Conservation (phyloP, 1,139 yeast genomes). For the Blastobotrys arbuscula region DNA sequence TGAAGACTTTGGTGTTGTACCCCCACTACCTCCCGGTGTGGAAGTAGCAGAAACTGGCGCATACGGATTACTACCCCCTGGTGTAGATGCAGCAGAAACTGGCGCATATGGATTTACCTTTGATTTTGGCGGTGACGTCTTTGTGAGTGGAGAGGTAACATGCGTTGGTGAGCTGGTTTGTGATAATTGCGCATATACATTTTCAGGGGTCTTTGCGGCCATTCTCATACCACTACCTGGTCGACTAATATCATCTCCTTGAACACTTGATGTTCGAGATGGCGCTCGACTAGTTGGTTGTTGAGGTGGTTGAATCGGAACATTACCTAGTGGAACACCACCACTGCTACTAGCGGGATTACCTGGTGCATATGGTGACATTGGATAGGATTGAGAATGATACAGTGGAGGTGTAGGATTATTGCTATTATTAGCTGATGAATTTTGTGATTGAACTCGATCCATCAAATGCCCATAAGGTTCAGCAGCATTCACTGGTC, state of each 20-base stretch:
- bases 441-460: neutral
- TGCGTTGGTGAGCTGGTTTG: neutral
- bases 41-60: slow-evolving; percentile 7
- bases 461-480: neutral
- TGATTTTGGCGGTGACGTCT: neutral
- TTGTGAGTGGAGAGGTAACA: neutral
- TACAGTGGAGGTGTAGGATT: neutral
- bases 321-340: too few species aligned
- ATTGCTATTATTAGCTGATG: neutral
- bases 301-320: neutral
- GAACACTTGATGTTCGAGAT: slow-evolving; percentile 9
- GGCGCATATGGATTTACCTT: slow-evolving; percentile 10
- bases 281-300: slow-evolving; percentile 3
- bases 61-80: slow-evolving; percentile 2
- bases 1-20: neutral
- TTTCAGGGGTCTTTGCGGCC: slow-evolving; percentile 8
- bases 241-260: slow-evolving; percentile 6
- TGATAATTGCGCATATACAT: neutral
- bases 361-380: slow-evolving; percentile 5
- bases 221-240: slow-evolving; percentile 2
- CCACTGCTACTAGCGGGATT: too few species aligned
- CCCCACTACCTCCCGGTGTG: neutral
- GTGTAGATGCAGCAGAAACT: neutral
- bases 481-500: neutral
- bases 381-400: neutral